Evolutionary conservation across 1,139 yeast genomes (phyloP), one percentile per base, ranked within the genome.

Genomic region (Blastobotrys capitulatus): DNA sequence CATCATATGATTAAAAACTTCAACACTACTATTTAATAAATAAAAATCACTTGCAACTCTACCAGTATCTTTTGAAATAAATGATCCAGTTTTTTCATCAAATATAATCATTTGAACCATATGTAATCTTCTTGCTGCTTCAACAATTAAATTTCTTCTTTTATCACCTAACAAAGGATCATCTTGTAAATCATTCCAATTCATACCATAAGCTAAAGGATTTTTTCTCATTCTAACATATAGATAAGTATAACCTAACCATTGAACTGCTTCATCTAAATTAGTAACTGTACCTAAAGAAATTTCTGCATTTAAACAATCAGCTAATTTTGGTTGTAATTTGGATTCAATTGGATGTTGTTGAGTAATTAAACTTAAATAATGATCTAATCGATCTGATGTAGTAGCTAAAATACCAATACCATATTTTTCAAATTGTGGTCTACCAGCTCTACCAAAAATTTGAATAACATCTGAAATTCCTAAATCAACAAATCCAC

Each of bases 391-490:
- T 49, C 80, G 74, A 62, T 90, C 97, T 54, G 79, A 76, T 0
- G 95, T 77, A 0, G 98, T 92, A 64, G 94, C 82, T 48, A 94
- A 72, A 38, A 89, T 83, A 72, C 97, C 97, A 1, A 92, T 86
- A 73, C 98, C 99, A 63, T 78, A 84, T 51, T 79, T 80, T 60
- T 94, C 96, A 68, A 81, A 94, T 59, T 95, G 98, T 0, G 99
- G 99, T 70, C 99, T 82, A 70, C 99, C 99, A 38, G 98, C 98
- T 72, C 99, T 86, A 59, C 99, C 99, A 71, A 94, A 92, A 60
- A 94, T 94, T 70, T 94, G 99, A 54, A 94, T 85, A 35, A 94
- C 96, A 69, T 94, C 99, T 0, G 97, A 86, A 19, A 94, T 90
- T 1, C 97, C 97, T 49, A 94, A 74, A 63, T 94, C 98, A 2